phyloP scores from a whole-genome alignment of 1,284 basidiomycete genomes.

The Ustilago vetiveriae region DNA sequence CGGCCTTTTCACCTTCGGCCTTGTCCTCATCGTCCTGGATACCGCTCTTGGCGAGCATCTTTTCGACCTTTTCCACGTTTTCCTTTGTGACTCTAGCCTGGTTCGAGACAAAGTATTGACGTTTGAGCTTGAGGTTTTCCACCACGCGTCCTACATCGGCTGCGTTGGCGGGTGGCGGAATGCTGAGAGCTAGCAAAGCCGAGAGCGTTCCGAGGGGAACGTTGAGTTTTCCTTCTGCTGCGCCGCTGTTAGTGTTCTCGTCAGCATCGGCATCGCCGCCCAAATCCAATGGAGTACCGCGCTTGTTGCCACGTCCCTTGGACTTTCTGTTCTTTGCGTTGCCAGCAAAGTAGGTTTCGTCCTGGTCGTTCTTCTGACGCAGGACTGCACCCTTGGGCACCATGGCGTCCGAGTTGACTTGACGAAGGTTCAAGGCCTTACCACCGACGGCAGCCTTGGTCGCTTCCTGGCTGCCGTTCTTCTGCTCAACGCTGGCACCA shows the following conservation, averaged over 20 bases:
- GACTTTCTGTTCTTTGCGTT: slow-evolving; percentile 77
- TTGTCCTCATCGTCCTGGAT: slow-evolving; percentile 8
- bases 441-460: slow-evolving; percentile 67
- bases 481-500: slow-evolving; percentile 69
- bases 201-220: slow-evolving; percentile 85
- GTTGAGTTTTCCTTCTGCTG: slow-evolving; percentile 72
- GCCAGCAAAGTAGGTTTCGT: slow-evolving; percentile 83
- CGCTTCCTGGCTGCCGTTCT: slow-evolving; percentile 7
- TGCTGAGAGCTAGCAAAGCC: slow-evolving; percentile 86
- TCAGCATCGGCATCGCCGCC: slow-evolving; percentile 3
- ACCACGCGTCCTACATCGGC: slow-evolving; percentile 84
- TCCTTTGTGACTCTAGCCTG: slow-evolving; percentile 70
- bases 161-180: slow-evolving; percentile 83
- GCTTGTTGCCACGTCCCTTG: slow-evolving; percentile 56
- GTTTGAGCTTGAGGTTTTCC: slow-evolving; percentile 91
- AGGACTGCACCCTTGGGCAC: slow-evolving; percentile 76
- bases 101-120: slow-evolving; percentile 86
- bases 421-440: slow-evolving; percentile 82
- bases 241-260: slow-evolving; percentile 21
- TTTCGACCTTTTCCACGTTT: slow-evolving; percentile 62
- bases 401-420: slow-evolving; percentile 76
- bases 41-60: slow-evolving; percentile 48
- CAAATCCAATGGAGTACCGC: slow-evolving; percentile 51
- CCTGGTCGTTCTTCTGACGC: slow-evolving; percentile 78
- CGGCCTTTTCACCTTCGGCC: slow-evolving; percentile 7